Conservation (phyloP, 208 protist genomes). For the Leishmania turanica region DNA sequence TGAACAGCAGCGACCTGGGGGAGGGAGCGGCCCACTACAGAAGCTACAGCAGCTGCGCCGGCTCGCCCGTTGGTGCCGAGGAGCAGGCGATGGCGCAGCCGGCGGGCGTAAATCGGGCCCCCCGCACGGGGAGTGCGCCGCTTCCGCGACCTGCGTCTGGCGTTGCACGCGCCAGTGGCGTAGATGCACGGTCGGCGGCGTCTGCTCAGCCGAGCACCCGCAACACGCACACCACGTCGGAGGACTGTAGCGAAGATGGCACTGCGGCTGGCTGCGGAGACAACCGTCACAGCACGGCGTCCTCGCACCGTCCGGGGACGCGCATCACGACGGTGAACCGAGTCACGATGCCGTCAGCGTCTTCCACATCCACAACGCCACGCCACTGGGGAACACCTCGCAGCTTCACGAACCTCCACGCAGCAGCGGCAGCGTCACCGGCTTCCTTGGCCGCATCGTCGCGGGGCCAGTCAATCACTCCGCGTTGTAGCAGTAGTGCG, state of each 20-base stretch:
- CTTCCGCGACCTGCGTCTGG: background rate
- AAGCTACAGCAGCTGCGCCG: background rate
- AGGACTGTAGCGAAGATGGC: background rate
- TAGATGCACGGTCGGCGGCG: background rate
- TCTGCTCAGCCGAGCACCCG: background rate
- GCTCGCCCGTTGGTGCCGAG: background rate
- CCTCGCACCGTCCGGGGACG: background rate
- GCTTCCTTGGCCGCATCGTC: background rate
- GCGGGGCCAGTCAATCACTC: background rate
- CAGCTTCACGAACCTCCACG: background rate
- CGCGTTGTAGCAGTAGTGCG: background rate
- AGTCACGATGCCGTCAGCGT: background rate
- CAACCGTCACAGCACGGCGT: background rate
- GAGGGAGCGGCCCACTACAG: background rate
- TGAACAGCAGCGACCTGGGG: background rate
- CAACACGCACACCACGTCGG: background rate
- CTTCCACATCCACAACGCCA: background rate
- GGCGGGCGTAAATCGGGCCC: background rate
- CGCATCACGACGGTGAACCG: background rate
- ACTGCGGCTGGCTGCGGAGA: background rate
- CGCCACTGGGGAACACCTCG: background rate
- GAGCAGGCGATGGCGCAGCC: background rate
- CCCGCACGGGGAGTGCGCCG: background rate
- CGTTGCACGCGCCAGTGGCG: background rate
- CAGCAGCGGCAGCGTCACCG: background rate